A percentile compares a stretch with the other conserved stretches of the same genome.
Conservation (phyloP, 2,329 filamentous ascomycete species). For the Parascedosporium putredinis region DNA sequence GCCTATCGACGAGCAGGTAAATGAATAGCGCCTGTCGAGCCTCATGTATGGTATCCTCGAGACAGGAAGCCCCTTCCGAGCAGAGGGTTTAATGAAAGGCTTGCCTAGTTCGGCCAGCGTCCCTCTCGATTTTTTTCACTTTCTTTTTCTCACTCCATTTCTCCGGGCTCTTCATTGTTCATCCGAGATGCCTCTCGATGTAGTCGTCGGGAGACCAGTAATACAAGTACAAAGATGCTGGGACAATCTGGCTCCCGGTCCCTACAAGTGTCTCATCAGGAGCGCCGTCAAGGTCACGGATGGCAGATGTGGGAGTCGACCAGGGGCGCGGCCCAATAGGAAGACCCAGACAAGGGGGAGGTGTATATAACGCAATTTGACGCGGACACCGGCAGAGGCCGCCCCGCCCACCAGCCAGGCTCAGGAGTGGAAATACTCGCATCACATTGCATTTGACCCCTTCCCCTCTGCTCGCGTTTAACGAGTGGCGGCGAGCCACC, state of each 20-base stretch:
- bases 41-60: too few relatives aligned
- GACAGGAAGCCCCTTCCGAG: too few relatives aligned
- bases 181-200: too few relatives aligned
- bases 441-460: background rate
- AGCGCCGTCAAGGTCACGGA: background rate
- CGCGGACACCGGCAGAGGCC: background rate
- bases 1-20: too few relatives aligned
- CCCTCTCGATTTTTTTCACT: too few relatives aligned
- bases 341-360: background rate
- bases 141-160: too few relatives aligned
- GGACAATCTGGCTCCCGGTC: constrained; percentile 4
- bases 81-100: too few relatives aligned
- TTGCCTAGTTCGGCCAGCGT: too few relatives aligned
- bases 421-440: background rate
- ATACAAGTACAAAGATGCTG: too few relatives aligned
- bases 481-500: background rate
- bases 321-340: background rate
- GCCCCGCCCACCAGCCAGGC: background rate
- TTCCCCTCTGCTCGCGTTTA: background rate
- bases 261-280: constrained; percentile 7
- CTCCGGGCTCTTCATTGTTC: too few relatives aligned
- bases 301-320: background rate
- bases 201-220: too few relatives aligned
- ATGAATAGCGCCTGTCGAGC: too few relatives aligned
- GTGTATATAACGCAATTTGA: constrained; percentile 2